Percentiles rank a stretch among this genome's conserved stretches.
phyloP scores from a whole-genome alignment of 345 rosid genomes.

The Boechera stricta region DNA sequence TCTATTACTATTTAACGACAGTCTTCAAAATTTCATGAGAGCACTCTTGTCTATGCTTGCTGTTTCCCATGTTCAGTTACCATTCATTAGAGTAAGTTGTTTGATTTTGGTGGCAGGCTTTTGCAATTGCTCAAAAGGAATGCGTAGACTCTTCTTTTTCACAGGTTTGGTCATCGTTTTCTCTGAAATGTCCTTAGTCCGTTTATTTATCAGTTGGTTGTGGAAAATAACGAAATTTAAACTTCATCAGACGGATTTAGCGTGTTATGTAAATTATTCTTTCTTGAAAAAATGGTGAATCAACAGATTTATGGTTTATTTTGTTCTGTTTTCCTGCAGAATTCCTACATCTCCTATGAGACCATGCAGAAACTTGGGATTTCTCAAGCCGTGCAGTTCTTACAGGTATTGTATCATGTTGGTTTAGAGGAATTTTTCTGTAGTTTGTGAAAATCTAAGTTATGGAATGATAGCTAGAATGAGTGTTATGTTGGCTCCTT shows the following conservation, averaged over 20 bases:
- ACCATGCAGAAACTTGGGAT: conserved; percentile 88
- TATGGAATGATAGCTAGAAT: neutral
- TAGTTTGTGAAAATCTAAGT: conserved; percentile 26
- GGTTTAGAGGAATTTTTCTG: conserved; percentile 14
- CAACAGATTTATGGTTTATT: conserved; percentile 25
- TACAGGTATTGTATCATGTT: conserved; percentile 69
- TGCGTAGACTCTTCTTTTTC: conserved; percentile 91
- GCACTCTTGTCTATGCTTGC: conserved; percentile 19
- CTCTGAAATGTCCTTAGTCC: neutral
- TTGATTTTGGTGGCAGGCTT: conserved; percentile 61
- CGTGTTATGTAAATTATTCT: conserved; percentile 11
- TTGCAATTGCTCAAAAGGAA: conserved; percentile 89
- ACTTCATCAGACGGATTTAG: conserved; percentile 13
- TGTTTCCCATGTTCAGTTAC: conserved; percentile 24
- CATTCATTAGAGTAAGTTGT: conserved; percentile 17
- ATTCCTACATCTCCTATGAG: conserved; percentile 77
- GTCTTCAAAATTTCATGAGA: conserved; percentile 13
- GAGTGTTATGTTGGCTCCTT: conserved; percentile 3
- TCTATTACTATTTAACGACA: conserved; percentile 10
- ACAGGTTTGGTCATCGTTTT: conserved; percentile 61
- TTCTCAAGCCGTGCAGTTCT: conserved; percentile 82
- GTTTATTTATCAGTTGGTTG: conserved; percentile 11
- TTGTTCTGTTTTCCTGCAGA: conserved; percentile 56
- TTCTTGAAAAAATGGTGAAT: conserved; percentile 25
- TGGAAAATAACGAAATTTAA: neutral